Evolutionary conservation across 2,329 filamentous ascomycete species (phyloP).

Genomic region (Orbilia oligospora): DNA sequence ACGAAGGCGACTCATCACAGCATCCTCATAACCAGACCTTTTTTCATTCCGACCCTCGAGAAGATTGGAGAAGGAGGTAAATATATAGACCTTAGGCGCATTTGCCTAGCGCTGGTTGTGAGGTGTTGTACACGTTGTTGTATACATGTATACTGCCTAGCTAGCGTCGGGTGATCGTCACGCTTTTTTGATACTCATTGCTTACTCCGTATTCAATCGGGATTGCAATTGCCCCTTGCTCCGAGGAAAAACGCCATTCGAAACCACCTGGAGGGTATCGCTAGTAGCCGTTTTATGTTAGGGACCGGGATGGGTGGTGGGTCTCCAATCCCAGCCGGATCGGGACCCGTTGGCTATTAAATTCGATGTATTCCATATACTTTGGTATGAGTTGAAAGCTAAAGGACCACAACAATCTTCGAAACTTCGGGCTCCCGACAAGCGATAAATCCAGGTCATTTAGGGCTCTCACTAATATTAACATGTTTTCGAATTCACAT

Average conservation of each 20-base stretch:
- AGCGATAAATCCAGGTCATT: no score
- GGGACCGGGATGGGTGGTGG: no score
- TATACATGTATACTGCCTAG: no score
- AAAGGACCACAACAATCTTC: no score
- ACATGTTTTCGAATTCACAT: no score
- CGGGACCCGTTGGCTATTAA: no score
- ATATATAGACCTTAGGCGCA: background rate
- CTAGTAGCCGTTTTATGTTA: background rate
- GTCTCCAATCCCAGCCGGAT: no score
- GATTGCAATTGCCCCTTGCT: background rate
- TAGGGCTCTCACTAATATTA: no score
- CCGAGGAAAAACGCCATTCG: background rate
- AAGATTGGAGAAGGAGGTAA: background rate
- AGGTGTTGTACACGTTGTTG: conserved; percentile 22
- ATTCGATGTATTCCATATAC: no score
- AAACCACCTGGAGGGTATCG: background rate
- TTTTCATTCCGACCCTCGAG: background rate
- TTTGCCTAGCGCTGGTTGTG: background rate
- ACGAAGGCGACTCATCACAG: conserved; percentile 33
- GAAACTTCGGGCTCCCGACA: no score
- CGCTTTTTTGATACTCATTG: background rate
- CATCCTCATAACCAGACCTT: conserved; percentile 14
- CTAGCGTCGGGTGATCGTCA: conserved; percentile 17
- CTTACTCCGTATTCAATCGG: no score
- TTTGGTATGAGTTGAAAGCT: no score